Base-by-base conservation (phyloP, 2,329 filamentous ascomycete genomes). In the Fusarium xyrophilum region DNA sequence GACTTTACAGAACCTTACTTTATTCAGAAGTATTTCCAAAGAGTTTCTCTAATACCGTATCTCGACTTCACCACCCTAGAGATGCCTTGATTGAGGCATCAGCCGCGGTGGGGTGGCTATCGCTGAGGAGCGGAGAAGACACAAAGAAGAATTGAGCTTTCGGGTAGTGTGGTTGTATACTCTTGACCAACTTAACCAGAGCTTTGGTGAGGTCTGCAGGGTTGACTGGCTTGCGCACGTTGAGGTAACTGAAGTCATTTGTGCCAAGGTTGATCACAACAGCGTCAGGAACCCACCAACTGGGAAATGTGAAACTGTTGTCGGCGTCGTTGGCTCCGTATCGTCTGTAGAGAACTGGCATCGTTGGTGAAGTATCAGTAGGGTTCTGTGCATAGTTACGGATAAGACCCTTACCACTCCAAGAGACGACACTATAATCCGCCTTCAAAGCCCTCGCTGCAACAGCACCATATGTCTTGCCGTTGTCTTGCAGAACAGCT, bases 211-310 rank as follows among this genome's bases (percentile, higher is more conserved):
- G 75, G 2, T 70, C 59, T 8, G 65, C 52, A 4, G 74, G 67
- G 54, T 79, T 56, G 28, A 79, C 67, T n/a, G 72, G 71, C 11
- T 73, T 66, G 4, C 76, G 73, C 11, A 71, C 70, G 30, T 65
- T 68, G 14, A 76, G 68, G 67, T 81, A 81, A 42, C 75, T 74
- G 62, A 81, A 82, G 69, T 82, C 80, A 60, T 82, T 82, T 43
- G 80, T 82, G 33, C 80, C 80, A 1, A 83, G 77, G 60, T 81
- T 81, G 65, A 83, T 79, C 21, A 82, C 80, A 1, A 82, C 77
- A 17, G 76, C 77, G 42, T 81, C 75, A 15, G 54, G 75, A 30
- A n/a, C 62, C 57, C 42, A 74, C 0, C 70, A 58, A 5, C 42
- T 44, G 5, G 79, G 77, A 60, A 81, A 82, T 3, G 76, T 72